Base-by-base conservation (phyloP, 768 basidiomycete species). In the Fomitopsis serialis region DNA sequence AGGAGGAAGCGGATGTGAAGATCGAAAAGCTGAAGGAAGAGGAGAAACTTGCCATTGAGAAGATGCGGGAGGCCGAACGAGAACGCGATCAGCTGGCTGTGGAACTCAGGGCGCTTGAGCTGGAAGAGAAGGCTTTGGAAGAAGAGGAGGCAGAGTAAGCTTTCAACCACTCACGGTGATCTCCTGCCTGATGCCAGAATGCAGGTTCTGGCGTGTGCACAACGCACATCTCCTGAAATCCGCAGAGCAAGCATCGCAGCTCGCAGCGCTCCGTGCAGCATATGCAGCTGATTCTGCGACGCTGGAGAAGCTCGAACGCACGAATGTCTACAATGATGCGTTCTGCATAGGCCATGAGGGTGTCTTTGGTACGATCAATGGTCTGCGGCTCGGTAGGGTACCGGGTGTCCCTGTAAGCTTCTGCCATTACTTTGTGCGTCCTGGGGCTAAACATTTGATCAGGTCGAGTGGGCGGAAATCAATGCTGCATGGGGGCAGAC, bases 401-500 rank as follows among this genome's bases (percentile, higher is more conserved):
- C 83, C 89, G 42, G 84, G 85, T 25, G 84, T 89, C 44, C 85
- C 84, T n/a, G 90, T 91, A 66, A 40, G 84, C 73, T 45, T 13
- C 25, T n/a, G 21, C 2, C 22, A 5, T 23, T 24, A 46, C 17
- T 48, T 43, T 7, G 43, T 34, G 32, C 34, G 22, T 37, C 15
- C 15, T 34, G 45, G 37, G 27, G 34, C 47, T 45, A 29, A 47
- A 15, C 25, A 36, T 21, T 13, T 22, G 45, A 23, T 36, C 54
- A 92, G 84, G 95, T 98, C 27, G 97, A 98, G 65, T 99, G 95
- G 95, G 82, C 92, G 2, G 97, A 99, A 70, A 94, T 98, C 67
- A 98, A 98, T 64, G 97, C 97, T 11, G 97, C 97, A 17, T 97
- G 96, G 94, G 97, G 97, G 1, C 88, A 97, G 65, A 92, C 95